Evolutionary conservation across 306 rosid genomes (phyloP).

Genomic region (Corylus heterophylla): DNA sequence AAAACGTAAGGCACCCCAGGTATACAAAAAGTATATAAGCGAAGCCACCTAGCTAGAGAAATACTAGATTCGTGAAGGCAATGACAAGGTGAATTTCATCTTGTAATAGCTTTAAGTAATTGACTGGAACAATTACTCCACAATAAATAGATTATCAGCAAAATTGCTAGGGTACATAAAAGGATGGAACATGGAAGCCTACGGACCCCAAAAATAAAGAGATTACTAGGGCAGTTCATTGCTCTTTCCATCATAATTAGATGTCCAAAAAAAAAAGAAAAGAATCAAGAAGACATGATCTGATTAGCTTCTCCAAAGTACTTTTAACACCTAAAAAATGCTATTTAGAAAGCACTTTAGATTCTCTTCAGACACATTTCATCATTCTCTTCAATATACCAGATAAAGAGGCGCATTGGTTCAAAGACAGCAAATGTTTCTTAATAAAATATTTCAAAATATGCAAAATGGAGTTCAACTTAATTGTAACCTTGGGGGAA

Average conservation of each 20-base stretch:
- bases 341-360: background rate
- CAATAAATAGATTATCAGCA: background rate
- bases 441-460: slow-evolving; percentile 11
- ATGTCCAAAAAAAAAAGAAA: background rate
- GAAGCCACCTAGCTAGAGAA: background rate
- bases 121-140: background rate
- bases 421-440: slow-evolving; percentile 4
- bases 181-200: background rate
- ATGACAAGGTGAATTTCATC: slow-evolving; percentile 10
- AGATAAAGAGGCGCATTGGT: background rate
- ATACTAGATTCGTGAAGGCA: slow-evolving; percentile 10
- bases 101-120: background rate
- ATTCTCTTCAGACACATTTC: background rate
- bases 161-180: background rate
- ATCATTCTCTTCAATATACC: background rate
- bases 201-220: background rate
- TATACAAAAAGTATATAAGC: no score
- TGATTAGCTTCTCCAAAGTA: background rate
- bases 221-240: background rate
- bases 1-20: no score
- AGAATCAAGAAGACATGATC: background rate
- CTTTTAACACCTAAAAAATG: background rate
- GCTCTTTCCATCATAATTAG: background rate
- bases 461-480: slow-evolving; percentile 6
- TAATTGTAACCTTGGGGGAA: slow-evolving; percentile 20